Conservation (phyloP, 345 rosid genomes). For the Lagerstroemia speciosa region DNA sequence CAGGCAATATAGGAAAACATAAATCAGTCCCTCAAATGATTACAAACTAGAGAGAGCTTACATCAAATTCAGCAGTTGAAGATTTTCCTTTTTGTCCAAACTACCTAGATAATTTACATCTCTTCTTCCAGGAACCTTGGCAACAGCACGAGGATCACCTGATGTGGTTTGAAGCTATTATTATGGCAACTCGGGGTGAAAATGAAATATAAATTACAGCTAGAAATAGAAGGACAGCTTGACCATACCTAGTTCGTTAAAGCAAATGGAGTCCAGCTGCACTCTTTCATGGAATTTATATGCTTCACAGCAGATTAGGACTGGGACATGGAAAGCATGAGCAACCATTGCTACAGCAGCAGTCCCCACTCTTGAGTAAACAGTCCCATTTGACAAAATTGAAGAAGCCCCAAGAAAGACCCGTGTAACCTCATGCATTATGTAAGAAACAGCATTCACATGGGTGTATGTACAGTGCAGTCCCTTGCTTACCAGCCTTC, state of each 20-base stretch:
- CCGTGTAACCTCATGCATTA: constrained; percentile 88
- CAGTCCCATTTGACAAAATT: constrained; percentile 88
- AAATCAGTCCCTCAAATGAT: background rate
- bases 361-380: constrained; percentile 89
- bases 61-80: constrained; percentile 79
- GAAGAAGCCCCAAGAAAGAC: constrained; percentile 94
- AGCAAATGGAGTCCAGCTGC: constrained; percentile 90
- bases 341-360: constrained; percentile 97
- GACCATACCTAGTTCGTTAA: constrained; percentile 68
- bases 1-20: constrained; percentile 3
- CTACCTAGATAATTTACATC: constrained; percentile 59
- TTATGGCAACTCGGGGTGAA: background rate
- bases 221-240: background rate
- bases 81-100: constrained; percentile 40
- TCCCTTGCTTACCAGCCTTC: constrained; percentile 76
- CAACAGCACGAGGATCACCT: constrained; percentile 85
- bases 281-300: constrained; percentile 96
- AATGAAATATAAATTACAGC: background rate
- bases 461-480: constrained; percentile 81
- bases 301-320: constrained; percentile 90
- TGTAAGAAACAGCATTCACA: constrained; percentile 81
- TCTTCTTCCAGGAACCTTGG: constrained; percentile 60
- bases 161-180: constrained; percentile 7
- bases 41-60: constrained; percentile 24
- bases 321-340: constrained; percentile 69